Conservation (phyloP, 73 alveolate genomes). For the Paramecium sonneborni region DNA sequence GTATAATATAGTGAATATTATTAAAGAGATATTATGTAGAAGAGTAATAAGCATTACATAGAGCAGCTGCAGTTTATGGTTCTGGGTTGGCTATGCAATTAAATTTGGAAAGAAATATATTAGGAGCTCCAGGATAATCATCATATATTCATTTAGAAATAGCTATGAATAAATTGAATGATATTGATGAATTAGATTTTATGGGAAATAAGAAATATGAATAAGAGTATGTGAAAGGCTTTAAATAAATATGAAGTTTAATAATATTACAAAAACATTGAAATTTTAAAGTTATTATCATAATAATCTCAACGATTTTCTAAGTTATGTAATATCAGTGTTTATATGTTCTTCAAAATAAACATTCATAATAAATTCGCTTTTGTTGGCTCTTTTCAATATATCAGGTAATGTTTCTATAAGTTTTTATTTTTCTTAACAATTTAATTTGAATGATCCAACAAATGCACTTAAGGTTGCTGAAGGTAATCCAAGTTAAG, state of each 20-base stretch:
- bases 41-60: slow-evolving; percentile 16
- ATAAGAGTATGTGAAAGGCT: neutral
- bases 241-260: neutral
- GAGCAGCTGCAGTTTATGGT: slow-evolving; percentile 48
- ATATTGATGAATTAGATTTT: neutral
- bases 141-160: slow-evolving; percentile 49
- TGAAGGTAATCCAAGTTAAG: slow-evolving; percentile 59
- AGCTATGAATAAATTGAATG: slow-evolving; percentile 41
- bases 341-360: slow-evolving; percentile 61
- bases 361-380: slow-evolving; percentile 60
- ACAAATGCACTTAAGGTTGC: slow-evolving; percentile 59
- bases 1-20: neutral
- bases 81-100: slow-evolving; percentile 40
- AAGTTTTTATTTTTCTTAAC: slow-evolving; percentile 46
- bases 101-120: neutral
- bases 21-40: neutral
- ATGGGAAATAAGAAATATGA: neutral
- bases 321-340: neutral
- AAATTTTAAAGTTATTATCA: slow-evolving; percentile 8
- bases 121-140: neutral
- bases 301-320: slow-evolving; percentile 21
- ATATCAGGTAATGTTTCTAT: slow-evolving; percentile 29
- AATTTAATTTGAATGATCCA: slow-evolving; percentile 60
- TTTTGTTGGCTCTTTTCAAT: neutral
- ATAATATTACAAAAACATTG: neutral